Conservation (phyloP, 441 rosid genomes). For the Rhodomyrtus psidioides region DNA sequence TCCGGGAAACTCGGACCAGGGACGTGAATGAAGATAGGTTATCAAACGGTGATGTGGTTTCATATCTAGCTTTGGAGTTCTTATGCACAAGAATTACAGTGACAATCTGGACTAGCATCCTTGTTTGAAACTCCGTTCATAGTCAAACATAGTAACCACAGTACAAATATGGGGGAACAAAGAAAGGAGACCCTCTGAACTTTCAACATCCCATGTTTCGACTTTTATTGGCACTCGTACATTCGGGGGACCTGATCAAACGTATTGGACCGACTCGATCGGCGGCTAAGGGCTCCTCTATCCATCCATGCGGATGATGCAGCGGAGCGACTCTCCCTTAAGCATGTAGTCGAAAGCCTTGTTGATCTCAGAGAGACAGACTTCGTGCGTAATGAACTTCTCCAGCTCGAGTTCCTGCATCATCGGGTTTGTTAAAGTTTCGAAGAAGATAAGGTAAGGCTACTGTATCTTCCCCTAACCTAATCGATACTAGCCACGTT, state of each 20-base stretch:
- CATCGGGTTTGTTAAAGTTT: not conserved
- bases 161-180: not conserved
- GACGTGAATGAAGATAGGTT: not conserved
- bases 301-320: not conserved
- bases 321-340: slow-evolving; percentile 4
- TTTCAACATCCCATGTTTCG: not conserved
- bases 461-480: not conserved
- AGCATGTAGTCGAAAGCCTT: slow-evolving; percentile 11
- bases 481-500: not conserved
- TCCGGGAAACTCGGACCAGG: not conserved
- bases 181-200: not conserved
- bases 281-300: not conserved
- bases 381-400: slow-evolving; percentile 8
- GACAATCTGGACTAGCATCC: not conserved
- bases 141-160: not conserved
- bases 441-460: not conserved
- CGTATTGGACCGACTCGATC: rapidly evolving
- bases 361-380: slow-evolving; percentile 1
- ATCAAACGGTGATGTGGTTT: not conserved
- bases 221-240: not conserved
- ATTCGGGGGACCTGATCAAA: not conserved
- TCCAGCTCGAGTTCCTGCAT: slow-evolving; percentile 12
- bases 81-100: not conserved
- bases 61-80: not conserved
- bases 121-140: not conserved